Evolutionary conservation across 768 basidiomycete species (phyloP).

Genomic region (Trametes sanguinea): DNA sequence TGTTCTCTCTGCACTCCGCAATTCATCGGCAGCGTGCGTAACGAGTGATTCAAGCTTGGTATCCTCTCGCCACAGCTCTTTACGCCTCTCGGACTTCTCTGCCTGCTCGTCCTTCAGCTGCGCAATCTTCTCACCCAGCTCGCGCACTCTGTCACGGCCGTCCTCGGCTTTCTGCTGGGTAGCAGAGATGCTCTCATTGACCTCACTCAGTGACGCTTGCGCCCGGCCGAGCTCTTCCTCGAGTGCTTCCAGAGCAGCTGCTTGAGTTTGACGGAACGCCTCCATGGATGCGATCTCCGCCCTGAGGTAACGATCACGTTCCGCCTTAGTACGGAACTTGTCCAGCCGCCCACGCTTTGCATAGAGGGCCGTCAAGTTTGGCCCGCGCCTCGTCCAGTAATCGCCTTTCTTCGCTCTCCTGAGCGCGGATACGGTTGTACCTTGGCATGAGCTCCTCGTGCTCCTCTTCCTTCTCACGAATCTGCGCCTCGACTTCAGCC

Average conservation of each 20-base stretch:
- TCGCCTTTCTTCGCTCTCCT: conserved; percentile 57
- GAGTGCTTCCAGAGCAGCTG: conserved; percentile 54
- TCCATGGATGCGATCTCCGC: conserved; percentile 76
- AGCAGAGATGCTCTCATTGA: conserved; percentile 59
- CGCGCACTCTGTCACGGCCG: conserved; percentile 54
- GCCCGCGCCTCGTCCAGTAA: conserved; percentile 76
- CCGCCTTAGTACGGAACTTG: conserved; percentile 79
- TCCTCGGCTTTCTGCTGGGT: conserved; percentile 66
- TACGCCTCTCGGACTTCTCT: conserved; percentile 75
- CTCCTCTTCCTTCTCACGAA: conserved; percentile 60
- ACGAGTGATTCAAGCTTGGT: conserved; percentile 81
- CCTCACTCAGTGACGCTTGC: conserved; percentile 49
- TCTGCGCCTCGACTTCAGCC: conserved; percentile 54
- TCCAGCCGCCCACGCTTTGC: conserved; percentile 89
- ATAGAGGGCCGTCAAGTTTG: conserved; percentile 70
- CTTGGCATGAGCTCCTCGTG: conserved; percentile 68
- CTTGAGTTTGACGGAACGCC: conserved; percentile 58
- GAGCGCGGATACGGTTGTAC: conserved; percentile 61
- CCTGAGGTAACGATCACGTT: conserved; percentile 82
- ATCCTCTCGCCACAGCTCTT: conserved; percentile 95
- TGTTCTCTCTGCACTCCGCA: conserved; percentile 75
- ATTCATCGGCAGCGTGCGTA: conserved; percentile 74
- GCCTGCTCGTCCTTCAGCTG: conserved; percentile 66
- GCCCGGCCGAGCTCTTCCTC: conserved; percentile 51
- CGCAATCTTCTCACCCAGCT: conserved; percentile 61